Evolutionary conservation across 202 grass and related monocot genomes (phyloP), one percentile per base, ranked within the genome.

Genomic region (Carex arenaria): DNA sequence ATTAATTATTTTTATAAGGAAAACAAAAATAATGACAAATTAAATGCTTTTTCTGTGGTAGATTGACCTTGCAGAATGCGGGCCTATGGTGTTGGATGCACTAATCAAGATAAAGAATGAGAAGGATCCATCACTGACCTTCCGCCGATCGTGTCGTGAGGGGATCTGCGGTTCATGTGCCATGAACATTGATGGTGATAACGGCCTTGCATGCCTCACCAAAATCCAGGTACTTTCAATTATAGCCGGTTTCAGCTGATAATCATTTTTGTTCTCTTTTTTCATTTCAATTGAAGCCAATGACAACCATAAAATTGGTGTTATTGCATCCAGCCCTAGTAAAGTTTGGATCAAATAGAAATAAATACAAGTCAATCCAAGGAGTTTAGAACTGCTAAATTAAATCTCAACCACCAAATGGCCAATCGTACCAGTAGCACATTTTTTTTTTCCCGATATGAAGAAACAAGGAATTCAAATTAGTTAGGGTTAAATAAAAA

Each of bases 41-140:
- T 78, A 49, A 19, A 40, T 40, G 17, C 23, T 78, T 17, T 36
- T 56, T 57, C 19, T 43, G 6, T 81, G 63, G 43, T 54, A 82
- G 80, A 17, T 98, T 7, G 86, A 98, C 67, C 82, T 95, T 18
- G 74, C 85, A 2, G 89, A 93, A 78, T 95, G 89, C 67, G 95
- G 92, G 22, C 95, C 92, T 26, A 93, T 98, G 92, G 92, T 98
- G 64, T 89, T 98, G 22, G 95, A 98, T 82, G 95, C 86, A 34
- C 89, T 98, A 47, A 90, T 97, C 69, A 97, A 97, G 92, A 95
- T 93, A 88, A 98, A 98, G 87, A 98, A 95, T 82, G 90, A 98
- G 90, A 87, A 91, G 88, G 95, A 98, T 82, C 90, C 92, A 13
- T 94, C 95, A 23, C 92, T 94, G 76, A 98, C 95, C 72, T 98